A percentile compares a stretch with the other conserved stretches of the same genome.
Evolutionary conservation across 345 rosid species (phyloP).

Genomic region (Mallotus nudiflorus): DNA sequence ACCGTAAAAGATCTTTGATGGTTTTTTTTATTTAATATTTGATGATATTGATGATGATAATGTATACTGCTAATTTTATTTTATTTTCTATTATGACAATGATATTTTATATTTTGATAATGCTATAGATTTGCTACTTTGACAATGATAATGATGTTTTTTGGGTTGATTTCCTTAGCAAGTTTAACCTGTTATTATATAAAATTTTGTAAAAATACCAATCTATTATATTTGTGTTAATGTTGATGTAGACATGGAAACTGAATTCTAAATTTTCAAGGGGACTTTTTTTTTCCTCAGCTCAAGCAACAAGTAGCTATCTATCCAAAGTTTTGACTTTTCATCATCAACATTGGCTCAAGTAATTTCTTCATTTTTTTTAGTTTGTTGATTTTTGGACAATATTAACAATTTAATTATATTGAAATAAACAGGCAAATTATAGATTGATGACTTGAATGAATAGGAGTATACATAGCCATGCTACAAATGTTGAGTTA

Average conservation of each 20-base stretch:
- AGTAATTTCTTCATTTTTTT: slow-evolving; percentile 31
- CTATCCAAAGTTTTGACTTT: slow-evolving; percentile 74
- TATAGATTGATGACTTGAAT: slow-evolving; percentile 69
- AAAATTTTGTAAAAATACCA: too few relatives aligned
- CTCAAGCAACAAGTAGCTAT: slow-evolving; percentile 77
- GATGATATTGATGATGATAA: neutral
- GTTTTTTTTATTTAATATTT: neutral
- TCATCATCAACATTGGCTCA: slow-evolving; percentile 72
- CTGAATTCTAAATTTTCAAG: too few relatives aligned
- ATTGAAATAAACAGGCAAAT: slow-evolving; percentile 61
- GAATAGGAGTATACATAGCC: slow-evolving; percentile 77
- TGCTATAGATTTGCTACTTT: too few relatives aligned
- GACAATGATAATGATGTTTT: too few relatives aligned
- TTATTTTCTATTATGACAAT: slow-evolving; percentile 10
- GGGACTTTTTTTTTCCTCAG: too few relatives aligned
- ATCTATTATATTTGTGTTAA: too few relatives aligned
- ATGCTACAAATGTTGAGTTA: slow-evolving; percentile 80
- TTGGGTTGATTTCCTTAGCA: too few relatives aligned
- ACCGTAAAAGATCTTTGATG: neutral
- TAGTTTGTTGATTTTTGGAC: too few relatives aligned
- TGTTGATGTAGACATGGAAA: too few relatives aligned
- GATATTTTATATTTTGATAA: too few relatives aligned
- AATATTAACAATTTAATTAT: too few relatives aligned
- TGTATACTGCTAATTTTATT: slow-evolving; percentile 16
- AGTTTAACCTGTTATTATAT: too few relatives aligned